Conservation (phyloP, 176 grass and related monocot species). For the Eragrostis nindensis region DNA sequence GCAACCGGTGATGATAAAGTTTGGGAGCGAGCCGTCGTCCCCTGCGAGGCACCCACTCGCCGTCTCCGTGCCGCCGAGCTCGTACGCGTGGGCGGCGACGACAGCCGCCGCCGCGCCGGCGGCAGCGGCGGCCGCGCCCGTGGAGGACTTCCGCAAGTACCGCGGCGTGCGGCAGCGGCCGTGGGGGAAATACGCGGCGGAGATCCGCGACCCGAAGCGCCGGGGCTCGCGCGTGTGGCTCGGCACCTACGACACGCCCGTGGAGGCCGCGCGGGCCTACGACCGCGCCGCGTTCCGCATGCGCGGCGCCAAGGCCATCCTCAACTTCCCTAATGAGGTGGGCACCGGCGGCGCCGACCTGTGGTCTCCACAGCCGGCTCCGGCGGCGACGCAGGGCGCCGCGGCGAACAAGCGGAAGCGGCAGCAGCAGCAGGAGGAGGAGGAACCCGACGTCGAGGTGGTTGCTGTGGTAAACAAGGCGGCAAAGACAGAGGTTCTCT, state of each 20-base stretch:
- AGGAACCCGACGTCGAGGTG: slow-evolving; percentile 29
- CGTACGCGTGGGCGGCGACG: slow-evolving; percentile 34
- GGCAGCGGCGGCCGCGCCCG: not conserved
- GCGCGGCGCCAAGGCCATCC: slow-evolving; percentile 76
- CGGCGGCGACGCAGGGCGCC: not conserved
- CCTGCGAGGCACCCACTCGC: not conserved
- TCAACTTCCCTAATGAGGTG: slow-evolving; percentile 89
- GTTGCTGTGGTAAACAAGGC: slow-evolving; percentile 36
- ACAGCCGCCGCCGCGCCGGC: not conserved
- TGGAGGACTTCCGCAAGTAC: slow-evolving; percentile 63
- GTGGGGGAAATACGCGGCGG: slow-evolving; percentile 89
- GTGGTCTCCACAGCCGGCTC: not conserved
- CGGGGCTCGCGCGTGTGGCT: slow-evolving; percentile 85
- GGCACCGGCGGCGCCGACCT: slow-evolving; percentile 44
- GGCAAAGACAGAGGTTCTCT: slow-evolving; percentile 17
- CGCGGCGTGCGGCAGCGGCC: slow-evolving; percentile 69
- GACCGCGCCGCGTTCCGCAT: slow-evolving; percentile 73
- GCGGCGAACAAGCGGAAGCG: slow-evolving; percentile 40
- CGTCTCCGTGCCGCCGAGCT: slow-evolving; percentile 36
- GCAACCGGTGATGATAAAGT: slow-evolving; percentile 41
- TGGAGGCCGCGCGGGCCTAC: slow-evolving; percentile 74
- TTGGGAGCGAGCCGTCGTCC: slow-evolving; percentile 36
- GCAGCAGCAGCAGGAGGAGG: not conserved
- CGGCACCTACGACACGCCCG: slow-evolving; percentile 68
- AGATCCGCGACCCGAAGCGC: slow-evolving; percentile 84